phyloP scores from a whole-genome alignment of 1,284 basidiomycete genomes.

The Ustilago hordei region DNA sequence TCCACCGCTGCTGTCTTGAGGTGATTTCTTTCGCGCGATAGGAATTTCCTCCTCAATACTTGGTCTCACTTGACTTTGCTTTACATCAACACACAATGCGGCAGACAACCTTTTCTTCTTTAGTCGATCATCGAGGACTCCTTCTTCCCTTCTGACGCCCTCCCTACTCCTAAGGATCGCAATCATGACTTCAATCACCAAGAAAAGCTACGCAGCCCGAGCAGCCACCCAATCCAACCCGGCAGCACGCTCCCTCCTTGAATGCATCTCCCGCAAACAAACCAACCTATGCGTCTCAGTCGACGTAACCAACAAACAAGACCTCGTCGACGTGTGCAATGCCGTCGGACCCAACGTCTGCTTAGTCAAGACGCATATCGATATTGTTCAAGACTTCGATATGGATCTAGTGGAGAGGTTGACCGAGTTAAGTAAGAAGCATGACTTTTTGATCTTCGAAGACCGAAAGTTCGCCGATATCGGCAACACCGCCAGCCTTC shows the following conservation, averaged over 20 bases:
- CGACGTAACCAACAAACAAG: slow-evolving; percentile 85
- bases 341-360: slow-evolving; percentile 89
- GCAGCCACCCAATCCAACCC: slow-evolving; percentile 57
- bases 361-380: slow-evolving; percentile 98
- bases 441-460: slow-evolving; percentile 97
- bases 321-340: slow-evolving; percentile 87
- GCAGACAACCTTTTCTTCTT: slow-evolving; percentile 13
- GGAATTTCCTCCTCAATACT: slow-evolving; percentile 2
- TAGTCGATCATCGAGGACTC: slow-evolving; percentile 39
- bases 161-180: too few relatives aligned
- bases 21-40: slow-evolving; percentile 39
- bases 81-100: neutral
- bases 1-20: slow-evolving; percentile 23
- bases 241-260: slow-evolving; percentile 74
- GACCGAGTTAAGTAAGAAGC: slow-evolving; percentile 78
- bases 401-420: slow-evolving; percentile 79
- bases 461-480: slow-evolving; percentile 99
- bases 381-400: slow-evolving; percentile 94
- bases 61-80: neutral
- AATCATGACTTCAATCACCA: slow-evolving; percentile 48
- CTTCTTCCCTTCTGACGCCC: neutral
- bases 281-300: slow-evolving; percentile 95
- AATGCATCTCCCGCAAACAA: slow-evolving; percentile 87
- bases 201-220: slow-evolving; percentile 56
- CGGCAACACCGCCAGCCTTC: slow-evolving; percentile 94